These are phyloP conservation scores for Begonia masoniana DNA, from an alignment of 306 rosid genomes.

Conservation along the genomic window DNA sequence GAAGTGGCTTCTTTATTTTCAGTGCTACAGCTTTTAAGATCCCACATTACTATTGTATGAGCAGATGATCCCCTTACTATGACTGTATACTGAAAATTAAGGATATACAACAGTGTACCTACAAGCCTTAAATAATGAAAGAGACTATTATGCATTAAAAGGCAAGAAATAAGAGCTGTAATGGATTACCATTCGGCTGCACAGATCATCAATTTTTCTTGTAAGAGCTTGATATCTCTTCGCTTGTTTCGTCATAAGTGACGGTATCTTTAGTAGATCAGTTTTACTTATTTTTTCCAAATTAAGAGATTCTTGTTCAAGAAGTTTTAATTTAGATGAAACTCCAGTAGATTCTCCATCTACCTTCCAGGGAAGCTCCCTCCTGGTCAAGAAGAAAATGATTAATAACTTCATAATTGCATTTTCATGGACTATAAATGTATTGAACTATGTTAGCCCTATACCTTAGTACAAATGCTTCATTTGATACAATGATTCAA, in stretches of 20 bases:
- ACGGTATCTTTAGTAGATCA: slow-evolving; percentile 46
- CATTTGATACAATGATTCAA: slow-evolving; percentile 39
- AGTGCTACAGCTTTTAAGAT: too few relatives aligned
- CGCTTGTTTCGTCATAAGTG: slow-evolving; percentile 69
- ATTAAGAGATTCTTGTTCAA: slow-evolving; percentile 64
- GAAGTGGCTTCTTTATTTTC: too few relatives aligned
- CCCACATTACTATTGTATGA: too few relatives aligned
- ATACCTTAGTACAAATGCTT: slow-evolving; percentile 78
- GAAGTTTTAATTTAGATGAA: slow-evolving; percentile 61
- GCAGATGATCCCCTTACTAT: too few relatives aligned
- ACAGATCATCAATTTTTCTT: slow-evolving; percentile 68
- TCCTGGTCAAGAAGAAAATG: slow-evolving; percentile 25
- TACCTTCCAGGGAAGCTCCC: slow-evolving; percentile 88
- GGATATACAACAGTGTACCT: too few relatives aligned
- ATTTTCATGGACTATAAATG: neutral
- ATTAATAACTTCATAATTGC: slow-evolving; percentile 16
- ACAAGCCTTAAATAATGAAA: too few relatives aligned
- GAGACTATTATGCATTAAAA: slow-evolving; percentile 1
- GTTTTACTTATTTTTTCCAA: slow-evolving; percentile 52
- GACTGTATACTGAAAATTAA: too few relatives aligned
- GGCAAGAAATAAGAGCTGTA: slow-evolving; percentile 2
- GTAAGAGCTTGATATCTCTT: too few relatives aligned
- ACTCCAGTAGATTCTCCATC: slow-evolving; percentile 70
- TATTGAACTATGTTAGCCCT: slow-evolving; percentile 1
- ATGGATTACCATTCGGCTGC: slow-evolving; percentile 57